Evolutionary conservation across 2,329 filamentous ascomycete genomes (phyloP).

Genomic region (Aspergillus fumigatus): DNA sequence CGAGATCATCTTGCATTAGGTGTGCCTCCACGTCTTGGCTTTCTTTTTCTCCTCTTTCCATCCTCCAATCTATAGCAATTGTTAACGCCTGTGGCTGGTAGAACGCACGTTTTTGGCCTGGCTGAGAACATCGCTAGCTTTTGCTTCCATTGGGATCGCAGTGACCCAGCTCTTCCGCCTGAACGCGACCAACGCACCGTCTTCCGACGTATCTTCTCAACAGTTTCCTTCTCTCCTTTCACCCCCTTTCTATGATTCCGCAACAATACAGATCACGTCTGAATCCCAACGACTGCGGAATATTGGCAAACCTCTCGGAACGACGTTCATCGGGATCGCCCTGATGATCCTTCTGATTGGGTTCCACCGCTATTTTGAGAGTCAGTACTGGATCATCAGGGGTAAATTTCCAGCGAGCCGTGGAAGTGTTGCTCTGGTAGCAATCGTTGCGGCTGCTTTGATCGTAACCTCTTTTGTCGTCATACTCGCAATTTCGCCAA

Average conservation of each 20-base stretch:
- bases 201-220: constrained; percentile 9
- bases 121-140: constrained; percentile 62
- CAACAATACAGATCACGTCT: constrained; percentile 12
- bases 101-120: constrained; percentile 66
- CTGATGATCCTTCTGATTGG: constrained; percentile 59
- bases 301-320: constrained; percentile 58
- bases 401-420: constrained; percentile 63
- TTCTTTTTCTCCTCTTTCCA: neutral
- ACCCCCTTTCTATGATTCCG: constrained; percentile 16
- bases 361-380: constrained; percentile 63
- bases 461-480: constrained; percentile 58
- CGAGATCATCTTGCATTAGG: constrained; percentile 61
- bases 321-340: constrained; percentile 59
- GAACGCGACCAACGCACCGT: constrained; percentile 44
- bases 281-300: constrained; percentile 38
- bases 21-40: constrained; percentile 28
- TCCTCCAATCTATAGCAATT: constrained; percentile 4
- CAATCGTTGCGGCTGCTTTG: constrained; percentile 50
- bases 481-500: constrained; percentile 52
- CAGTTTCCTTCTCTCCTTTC: constrained; percentile 17
- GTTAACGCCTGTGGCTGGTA: constrained; percentile 21
- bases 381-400: constrained; percentile 62
- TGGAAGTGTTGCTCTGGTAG: constrained; percentile 57
- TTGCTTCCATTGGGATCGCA: constrained; percentile 62
- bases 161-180: constrained; percentile 63